Base-by-base conservation (phyloP, 2,329 filamentous ascomycete genomes). In the Fusarium guadeloupense region DNA sequence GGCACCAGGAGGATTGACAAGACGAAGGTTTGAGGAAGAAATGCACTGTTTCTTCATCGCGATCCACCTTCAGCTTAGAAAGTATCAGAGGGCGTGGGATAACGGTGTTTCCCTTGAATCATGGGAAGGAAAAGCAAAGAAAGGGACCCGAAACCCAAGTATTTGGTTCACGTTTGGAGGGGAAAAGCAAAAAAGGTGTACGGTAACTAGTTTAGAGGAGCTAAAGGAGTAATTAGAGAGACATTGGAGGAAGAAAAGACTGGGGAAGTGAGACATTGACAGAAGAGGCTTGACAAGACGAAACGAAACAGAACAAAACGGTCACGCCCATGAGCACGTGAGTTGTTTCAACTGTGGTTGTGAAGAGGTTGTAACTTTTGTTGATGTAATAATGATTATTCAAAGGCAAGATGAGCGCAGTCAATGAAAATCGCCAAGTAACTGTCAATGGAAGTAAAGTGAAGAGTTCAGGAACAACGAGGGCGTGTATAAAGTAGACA, bases 251-350 rank as follows among this genome's bases (percentile, higher is more conserved):
- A 31, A 28, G 34, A 23, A 46, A 44, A 59, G 26, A 43, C 43
- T 46, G 58, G 58, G 44, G 58, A 43, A 57, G 57, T 62, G 57
- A 62, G 58, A 62, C 58, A 62, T 61, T 57, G 31, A 34, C 40
- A 59, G 55, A 54, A 56, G 44, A 23, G 43, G 48, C 42, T 16
- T 28, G 39, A 61, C 20, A 54, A 26, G 40, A 35, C 19, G 38
- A 40, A 54, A 58, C 38, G 20, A 39, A 35, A 41, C 17, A 43
- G 25, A 26, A 26, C 7, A 26, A 9, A 31, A 50, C 39, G 40
- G 28, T 17, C 31, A 55, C 50, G 9, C 42, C 43, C 5, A n/a
- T n/a, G 19, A 28, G 21, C 44, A 61, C 41, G 49, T 46, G 31
- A 57, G 40, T 19, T 52, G 9, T 40, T 45, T n/a, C 13, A 37